phyloP scores from a whole-genome alignment of 345 rosid genomes.

The Salix arbutifolia region DNA sequence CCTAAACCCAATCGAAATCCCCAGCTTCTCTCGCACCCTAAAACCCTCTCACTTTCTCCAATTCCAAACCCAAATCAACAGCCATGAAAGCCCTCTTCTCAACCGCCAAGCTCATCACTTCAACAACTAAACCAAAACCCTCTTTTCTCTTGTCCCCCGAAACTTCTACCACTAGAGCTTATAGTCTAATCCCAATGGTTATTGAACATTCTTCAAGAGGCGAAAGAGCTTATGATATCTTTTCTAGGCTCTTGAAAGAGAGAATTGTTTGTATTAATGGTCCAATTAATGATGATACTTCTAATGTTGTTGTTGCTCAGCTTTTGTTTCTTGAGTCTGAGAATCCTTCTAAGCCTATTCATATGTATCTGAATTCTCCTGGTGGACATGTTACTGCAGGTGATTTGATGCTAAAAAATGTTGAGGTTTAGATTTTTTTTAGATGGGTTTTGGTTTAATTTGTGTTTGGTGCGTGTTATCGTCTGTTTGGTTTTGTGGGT shows the following conservation, averaged over 20 bases:
- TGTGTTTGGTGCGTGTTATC: neutral
- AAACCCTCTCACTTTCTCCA: neutral
- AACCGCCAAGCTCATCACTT: slow-evolving; percentile 16
- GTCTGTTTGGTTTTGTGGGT: neutral
- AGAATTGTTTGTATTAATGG: slow-evolving; percentile 93
- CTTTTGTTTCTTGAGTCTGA: slow-evolving; percentile 96
- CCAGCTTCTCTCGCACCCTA: neutral
- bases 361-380: slow-evolving; percentile 96
- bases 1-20: neutral
- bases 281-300: slow-evolving; percentile 79
- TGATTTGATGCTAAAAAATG: slow-evolving; percentile 11
- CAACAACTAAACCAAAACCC: neutral
- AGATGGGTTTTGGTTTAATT: neutral
- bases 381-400: slow-evolving; percentile 99
- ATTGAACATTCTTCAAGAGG: slow-evolving; percentile 96
- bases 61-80: neutral
- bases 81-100: slow-evolving; percentile 23
- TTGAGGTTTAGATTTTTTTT: neutral
- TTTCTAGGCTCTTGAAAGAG: slow-evolving; percentile 91
- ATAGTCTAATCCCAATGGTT: slow-evolving; percentile 87
- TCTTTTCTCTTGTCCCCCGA: neutral
- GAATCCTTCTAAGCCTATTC: slow-evolving; percentile 92
- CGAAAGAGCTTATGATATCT: slow-evolving; percentile 94
- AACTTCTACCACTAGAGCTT: slow-evolving; percentile 32
- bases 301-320: slow-evolving; percentile 97